These are phyloP conservation scores for Tetragonia tetragonoides DNA, from an alignment of 148 eudicot species.

Conservation along the genomic window DNA sequence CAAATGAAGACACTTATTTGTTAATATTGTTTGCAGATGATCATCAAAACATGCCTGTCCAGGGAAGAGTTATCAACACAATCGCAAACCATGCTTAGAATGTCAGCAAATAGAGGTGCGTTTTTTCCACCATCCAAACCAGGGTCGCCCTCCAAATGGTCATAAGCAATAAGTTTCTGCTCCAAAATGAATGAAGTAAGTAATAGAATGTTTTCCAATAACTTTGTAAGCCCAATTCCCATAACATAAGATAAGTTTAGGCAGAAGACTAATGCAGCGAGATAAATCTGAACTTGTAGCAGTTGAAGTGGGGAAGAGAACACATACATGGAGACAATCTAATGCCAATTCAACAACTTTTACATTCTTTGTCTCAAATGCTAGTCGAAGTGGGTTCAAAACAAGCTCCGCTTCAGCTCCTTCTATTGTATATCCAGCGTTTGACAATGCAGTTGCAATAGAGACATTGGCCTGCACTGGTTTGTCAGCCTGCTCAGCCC, in stretches of 20 bases:
- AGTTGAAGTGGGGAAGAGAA: conserved; percentile 15
- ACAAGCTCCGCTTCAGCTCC: conserved; percentile 90
- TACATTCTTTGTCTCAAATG: conserved; percentile 84
- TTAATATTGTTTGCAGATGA: conserved; percentile 9
- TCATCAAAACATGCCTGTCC: conserved; percentile 59
- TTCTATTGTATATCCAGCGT: conserved; percentile 76
- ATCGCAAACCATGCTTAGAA: conserved; percentile 81
- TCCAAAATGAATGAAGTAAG: conserved; percentile 23
- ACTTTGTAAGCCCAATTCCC: background rate
- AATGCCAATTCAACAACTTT: conserved; percentile 81
- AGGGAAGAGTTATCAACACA: conserved; percentile 90
- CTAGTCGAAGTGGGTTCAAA: conserved; percentile 79
- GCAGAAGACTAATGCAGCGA: conserved; percentile 9
- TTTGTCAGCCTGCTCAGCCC: conserved; percentile 34
- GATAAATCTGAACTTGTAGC: background rate
- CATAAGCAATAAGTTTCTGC: conserved; percentile 97
- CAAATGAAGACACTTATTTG: background rate
- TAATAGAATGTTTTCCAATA: background rate
- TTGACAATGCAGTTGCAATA: conserved; percentile 64
- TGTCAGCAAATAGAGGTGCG: conserved; percentile 62
- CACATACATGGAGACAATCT: conserved; percentile 97
- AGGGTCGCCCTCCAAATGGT: conserved; percentile 99
- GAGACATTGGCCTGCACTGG: conserved; percentile 36
- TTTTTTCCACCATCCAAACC: conserved; percentile 91
- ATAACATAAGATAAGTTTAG: conserved; percentile 5